Evolutionary conservation across 2,329 filamentous ascomycete genomes (phyloP).

Genomic region (Pseudogymnoascus sp.): DNA sequence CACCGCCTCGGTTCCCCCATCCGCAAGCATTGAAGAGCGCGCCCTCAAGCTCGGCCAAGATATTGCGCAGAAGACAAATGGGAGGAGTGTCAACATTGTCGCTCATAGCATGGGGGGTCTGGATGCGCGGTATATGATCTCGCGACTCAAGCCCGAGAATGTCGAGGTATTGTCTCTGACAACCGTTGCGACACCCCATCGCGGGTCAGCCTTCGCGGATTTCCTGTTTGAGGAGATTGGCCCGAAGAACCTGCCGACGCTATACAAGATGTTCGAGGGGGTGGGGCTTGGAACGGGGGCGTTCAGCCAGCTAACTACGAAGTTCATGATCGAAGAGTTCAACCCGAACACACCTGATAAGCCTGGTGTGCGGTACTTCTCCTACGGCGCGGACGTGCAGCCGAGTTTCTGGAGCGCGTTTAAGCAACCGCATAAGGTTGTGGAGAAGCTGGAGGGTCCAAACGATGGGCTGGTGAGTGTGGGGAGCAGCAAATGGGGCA

Average conservation of each 20-base stretch:
- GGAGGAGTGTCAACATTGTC: slow-evolving; percentile 64
- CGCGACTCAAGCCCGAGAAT: slow-evolving; percentile 38
- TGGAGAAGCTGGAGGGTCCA: slow-evolving; percentile 44
- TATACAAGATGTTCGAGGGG: slow-evolving; percentile 41
- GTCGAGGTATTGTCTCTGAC: slow-evolving; percentile 36
- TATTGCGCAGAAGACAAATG: slow-evolving; percentile 39
- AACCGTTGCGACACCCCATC: slow-evolving; percentile 31
- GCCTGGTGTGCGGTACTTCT: slow-evolving; percentile 48
- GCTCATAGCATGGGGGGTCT: slow-evolving; percentile 62
- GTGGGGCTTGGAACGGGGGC: slow-evolving; percentile 49
- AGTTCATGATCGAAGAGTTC: slow-evolving; percentile 50
- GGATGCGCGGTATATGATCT: slow-evolving; percentile 58
- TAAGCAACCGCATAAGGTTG: slow-evolving; percentile 41
- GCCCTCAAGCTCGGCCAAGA: slow-evolving; percentile 47
- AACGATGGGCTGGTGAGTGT: slow-evolving; percentile 64
- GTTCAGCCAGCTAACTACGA: slow-evolving; percentile 51
- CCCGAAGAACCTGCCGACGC: slow-evolving; percentile 42
- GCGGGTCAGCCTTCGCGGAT: slow-evolving; percentile 42
- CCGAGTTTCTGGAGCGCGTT: slow-evolving; percentile 60
- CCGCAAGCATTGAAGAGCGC: slow-evolving; percentile 50
- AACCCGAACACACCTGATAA: slow-evolving; percentile 49
- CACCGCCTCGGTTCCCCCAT: slow-evolving; percentile 52
- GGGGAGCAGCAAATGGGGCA: slow-evolving; percentile 51
- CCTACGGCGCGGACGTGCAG: slow-evolving; percentile 47
- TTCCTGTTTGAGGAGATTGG: slow-evolving; percentile 41